Base-by-base conservation (phyloP, 176 grass and related monocot species). In the Bolboschoenus planiculmis region DNA sequence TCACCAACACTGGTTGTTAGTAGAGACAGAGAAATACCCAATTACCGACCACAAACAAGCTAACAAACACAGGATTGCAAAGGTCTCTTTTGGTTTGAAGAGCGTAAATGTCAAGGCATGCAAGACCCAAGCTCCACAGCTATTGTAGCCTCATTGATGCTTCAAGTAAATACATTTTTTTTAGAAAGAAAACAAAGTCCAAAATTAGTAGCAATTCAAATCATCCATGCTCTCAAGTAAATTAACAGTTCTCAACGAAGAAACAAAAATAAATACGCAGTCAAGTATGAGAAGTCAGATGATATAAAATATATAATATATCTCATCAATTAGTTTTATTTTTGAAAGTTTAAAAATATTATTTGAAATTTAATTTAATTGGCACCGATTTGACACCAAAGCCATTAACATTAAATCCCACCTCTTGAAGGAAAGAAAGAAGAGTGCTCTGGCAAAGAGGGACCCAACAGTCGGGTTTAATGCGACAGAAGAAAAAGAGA, bases 61-160 rank as follows among this genome's bases (percentile, higher is more conserved):
- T 90, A 61, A 93, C 91, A 86, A 93, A 83, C 80, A 90, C 86
- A 56, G 88, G 91, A 73, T 86, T 93, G 74, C 81, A 88, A 84
- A 93, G 88, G 85, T 93, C 91, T 82, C 84, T 88, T 64, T 93
- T 93, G 68, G 78, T 90, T 81, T 54, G 88, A 50, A 93, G 81
- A 8, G 91, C 89, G 67, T 88, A 93, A 23, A 90, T 78, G 80
- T 93, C 91, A 51, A 93, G 85, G 70, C 88, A 90, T 63, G 88
- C 85, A 81, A 93, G 91, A 23, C 91, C 88, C 0, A 90, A 88
- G 46, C 91, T 93, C 91, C 91, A 93, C 53, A 93, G 85, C 51
- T 87, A 83, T 74, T 93, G 91, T 39, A 93, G 73, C 16, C 83
- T 86, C 91, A 93, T 93, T 47, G 91, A 93, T 86, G 91, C 88